phyloP scores from a whole-genome alignment of 1,139 yeast species.

The Hyphopichia khmerensis region DNA sequence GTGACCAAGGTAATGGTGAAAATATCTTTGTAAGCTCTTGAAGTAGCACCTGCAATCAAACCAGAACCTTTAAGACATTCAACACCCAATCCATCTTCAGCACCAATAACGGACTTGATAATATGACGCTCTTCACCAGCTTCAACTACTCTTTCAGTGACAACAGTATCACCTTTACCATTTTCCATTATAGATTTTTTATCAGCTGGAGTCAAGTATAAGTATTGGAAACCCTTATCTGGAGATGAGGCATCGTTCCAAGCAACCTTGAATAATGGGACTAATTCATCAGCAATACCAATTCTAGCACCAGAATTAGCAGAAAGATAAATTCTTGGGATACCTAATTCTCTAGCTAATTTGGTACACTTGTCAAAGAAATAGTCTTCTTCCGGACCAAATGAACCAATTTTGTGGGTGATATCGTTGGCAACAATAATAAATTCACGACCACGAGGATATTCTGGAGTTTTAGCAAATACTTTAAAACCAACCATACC shows the following conservation, averaged over 20 bases:
- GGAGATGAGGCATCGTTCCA: constrained; percentile 83
- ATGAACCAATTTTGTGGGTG: constrained; percentile 96
- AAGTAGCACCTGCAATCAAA: constrained; percentile 96
- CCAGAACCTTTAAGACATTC: constrained; percentile 98
- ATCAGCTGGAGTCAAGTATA: constrained; percentile 76
- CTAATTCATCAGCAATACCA: constrained; percentile 94
- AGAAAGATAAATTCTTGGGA: constrained; percentile 91
- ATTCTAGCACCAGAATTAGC: constrained; percentile 99
- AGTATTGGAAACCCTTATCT: constrained; percentile 84
- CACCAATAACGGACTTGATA: constrained; percentile 84
- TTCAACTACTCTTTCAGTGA: constrained; percentile 80
- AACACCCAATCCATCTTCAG: constrained; percentile 96
- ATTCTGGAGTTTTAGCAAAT: constrained; percentile 91
- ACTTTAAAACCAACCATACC: constrained; percentile 98
- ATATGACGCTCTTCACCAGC: constrained; percentile 79
- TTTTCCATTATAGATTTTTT: constrained; percentile 56
- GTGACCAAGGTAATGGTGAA: constrained; percentile 96
- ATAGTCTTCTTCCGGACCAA: constrained; percentile 95
- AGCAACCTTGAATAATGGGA: constrained; percentile 85
- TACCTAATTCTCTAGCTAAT: constrained; percentile 83
- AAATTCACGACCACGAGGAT: constrained; percentile 93
- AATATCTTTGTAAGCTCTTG: constrained; percentile 95
- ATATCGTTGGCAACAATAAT: constrained; percentile 94
- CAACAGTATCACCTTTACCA: constrained; percentile 61
- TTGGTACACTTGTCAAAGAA: constrained; percentile 93